Evolutionary conservation across 768 basidiomycete genomes (phyloP).

Genomic region (Boletus eberwhitei): DNA sequence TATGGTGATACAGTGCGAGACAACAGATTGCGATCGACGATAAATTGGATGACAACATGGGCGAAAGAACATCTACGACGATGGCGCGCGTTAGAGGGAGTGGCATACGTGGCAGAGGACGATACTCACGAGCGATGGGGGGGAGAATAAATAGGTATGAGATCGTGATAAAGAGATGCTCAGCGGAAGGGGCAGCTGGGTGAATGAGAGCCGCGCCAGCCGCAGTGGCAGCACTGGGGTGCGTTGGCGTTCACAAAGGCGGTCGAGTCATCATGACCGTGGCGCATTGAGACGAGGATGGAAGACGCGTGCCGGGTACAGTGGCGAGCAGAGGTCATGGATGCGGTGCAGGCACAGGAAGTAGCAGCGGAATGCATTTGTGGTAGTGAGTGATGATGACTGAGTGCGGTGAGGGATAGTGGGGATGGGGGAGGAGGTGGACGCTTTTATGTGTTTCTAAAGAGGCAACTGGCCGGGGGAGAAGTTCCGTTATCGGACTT

Average conservation of each 20-base stretch:
- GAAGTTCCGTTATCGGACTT: slow-evolving; percentile 37
- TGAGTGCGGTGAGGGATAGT: slow-evolving; percentile 1
- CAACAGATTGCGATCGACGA: slow-evolving; percentile 32
- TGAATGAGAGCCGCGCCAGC: slow-evolving; percentile 58
- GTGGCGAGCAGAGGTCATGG: slow-evolving; percentile 1
- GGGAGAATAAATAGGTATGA: slow-evolving; percentile 28
- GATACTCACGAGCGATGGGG: slow-evolving; percentile 18
- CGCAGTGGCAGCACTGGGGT: slow-evolving; percentile 80
- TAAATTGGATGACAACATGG: slow-evolving; percentile 32
- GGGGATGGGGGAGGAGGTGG: neutral
- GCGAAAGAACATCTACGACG: slow-evolving; percentile 12
- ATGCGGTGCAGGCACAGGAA: slow-evolving; percentile 12
- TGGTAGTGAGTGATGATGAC: neutral
- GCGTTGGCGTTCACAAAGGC: slow-evolving; percentile 48
- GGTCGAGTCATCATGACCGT: slow-evolving; percentile 25
- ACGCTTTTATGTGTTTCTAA: slow-evolving; percentile 28
- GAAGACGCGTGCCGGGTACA: slow-evolving; percentile 12
- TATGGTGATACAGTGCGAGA: slow-evolving; percentile 34
- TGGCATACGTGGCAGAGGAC: neutral
- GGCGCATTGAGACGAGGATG: slow-evolving; percentile 24
- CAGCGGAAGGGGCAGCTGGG: slow-evolving; percentile 66
- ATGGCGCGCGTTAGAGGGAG: neutral
- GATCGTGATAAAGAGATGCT: slow-evolving; percentile 19
- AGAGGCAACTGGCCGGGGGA: slow-evolving; percentile 26
- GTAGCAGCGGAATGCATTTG: slow-evolving; percentile 22